phyloP scores from a whole-genome alignment of 805 yeast genomes.

The Tetrapisispora phaffii region DNA sequence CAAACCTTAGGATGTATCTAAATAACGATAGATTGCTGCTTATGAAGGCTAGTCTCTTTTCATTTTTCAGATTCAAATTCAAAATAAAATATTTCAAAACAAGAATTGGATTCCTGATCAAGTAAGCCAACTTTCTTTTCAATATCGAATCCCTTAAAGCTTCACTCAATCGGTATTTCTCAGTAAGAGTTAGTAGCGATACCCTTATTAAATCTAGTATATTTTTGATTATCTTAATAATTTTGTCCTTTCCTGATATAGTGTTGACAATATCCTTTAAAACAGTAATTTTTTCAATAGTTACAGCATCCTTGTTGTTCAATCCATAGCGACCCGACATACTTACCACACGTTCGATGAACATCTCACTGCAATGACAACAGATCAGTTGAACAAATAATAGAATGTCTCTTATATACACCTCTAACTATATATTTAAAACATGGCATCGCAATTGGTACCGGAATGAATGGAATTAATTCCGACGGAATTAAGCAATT shows the following conservation, averaged over 20 bases:
- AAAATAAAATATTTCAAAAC: conserved; percentile 10
- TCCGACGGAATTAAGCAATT: conserved; percentile 3
- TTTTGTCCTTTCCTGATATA: conserved; percentile 60
- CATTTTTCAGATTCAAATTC: conserved; percentile 7
- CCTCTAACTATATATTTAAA: no score
- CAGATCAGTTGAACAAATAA: no score
- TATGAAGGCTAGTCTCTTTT: conserved; percentile 31
- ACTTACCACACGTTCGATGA: not conserved
- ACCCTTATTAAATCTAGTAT: conserved; percentile 42
- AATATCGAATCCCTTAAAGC: conserved; percentile 3
- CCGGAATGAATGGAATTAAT: not conserved
- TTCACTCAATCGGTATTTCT: conserved; percentile 16
- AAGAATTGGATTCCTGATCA: conserved; percentile 12
- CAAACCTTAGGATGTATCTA: conserved; percentile 62
- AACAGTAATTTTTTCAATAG: conserved; percentile 32
- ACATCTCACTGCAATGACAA: no score
- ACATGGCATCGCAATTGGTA: no score
- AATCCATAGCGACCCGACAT: not conserved
- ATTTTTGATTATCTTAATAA: conserved; percentile 57
- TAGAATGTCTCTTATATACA: no score
- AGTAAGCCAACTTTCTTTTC: not conserved
- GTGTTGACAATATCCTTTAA: conserved; percentile 44
- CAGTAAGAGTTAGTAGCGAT: conserved; percentile 36
- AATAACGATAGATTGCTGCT: conserved; percentile 41
- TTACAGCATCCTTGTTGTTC: not conserved